Evolutionary conservation across 805 yeast genomes (phyloP).

Genomic region (Kluyveromyces nonfermentans): DNA sequence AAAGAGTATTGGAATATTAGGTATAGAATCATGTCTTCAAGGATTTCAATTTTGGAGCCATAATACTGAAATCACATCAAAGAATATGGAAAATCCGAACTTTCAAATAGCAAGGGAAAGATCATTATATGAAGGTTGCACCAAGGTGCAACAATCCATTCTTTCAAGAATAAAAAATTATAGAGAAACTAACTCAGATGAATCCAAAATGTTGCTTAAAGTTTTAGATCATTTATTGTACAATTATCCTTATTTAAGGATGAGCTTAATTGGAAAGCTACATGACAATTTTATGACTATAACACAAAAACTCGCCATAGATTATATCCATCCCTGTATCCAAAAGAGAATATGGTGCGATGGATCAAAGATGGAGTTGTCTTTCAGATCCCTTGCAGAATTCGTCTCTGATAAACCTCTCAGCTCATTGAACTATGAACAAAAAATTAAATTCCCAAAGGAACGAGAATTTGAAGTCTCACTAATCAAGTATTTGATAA

Average conservation of each 20-base stretch:
- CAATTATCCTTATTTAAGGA: slow-evolving; percentile 33
- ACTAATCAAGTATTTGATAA: slow-evolving; percentile 38
- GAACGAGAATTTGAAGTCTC: slow-evolving; percentile 33
- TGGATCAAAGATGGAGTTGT: slow-evolving; percentile 25
- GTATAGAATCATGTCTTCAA: slow-evolving; percentile 32
- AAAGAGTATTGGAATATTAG: slow-evolving; percentile 25
- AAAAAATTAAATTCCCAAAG: slow-evolving; percentile 26
- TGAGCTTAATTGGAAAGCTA: slow-evolving; percentile 42
- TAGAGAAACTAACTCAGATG: slow-evolving; percentile 33
- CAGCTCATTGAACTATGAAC: slow-evolving; percentile 17
- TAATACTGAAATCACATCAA: slow-evolving; percentile 13
- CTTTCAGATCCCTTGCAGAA: slow-evolving; percentile 12
- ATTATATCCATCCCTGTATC: slow-evolving; percentile 48
- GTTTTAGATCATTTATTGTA: slow-evolving; percentile 35
- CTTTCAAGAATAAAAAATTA: slow-evolving; percentile 27
- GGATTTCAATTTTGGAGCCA: slow-evolving; percentile 36
- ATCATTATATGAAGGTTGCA: slow-evolving; percentile 22
- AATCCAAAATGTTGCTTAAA: slow-evolving; percentile 32
- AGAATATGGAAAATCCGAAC: slow-evolving; percentile 3
- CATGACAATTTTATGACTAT: slow-evolving; percentile 44
- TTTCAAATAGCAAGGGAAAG: slow-evolving; percentile 24
- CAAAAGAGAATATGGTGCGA: slow-evolving; percentile 45
- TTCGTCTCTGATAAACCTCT: slow-evolving; percentile 12
- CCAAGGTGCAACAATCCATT: slow-evolving; percentile 17
- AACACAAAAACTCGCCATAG: slow-evolving; percentile 44